Conservation (phyloP, 331 rosid genomes). For the Cydonia oblonga region DNA sequence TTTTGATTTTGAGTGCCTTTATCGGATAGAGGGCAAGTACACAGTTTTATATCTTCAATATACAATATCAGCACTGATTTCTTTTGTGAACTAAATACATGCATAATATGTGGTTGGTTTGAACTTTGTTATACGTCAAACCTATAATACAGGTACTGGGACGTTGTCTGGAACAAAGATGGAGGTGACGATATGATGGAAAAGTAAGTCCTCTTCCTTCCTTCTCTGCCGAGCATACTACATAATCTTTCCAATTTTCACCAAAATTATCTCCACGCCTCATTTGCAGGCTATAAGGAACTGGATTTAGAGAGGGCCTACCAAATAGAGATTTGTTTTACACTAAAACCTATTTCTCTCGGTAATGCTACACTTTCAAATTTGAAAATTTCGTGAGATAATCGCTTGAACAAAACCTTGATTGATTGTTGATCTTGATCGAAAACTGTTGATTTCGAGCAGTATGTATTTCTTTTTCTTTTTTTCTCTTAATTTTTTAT, state of each 20-base stretch:
- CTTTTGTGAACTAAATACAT: too few species aligned
- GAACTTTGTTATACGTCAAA: not conserved
- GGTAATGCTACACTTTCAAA: not conserved
- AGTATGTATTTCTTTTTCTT: too few species aligned
- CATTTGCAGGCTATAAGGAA: conserved; percentile 38
- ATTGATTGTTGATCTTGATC: too few species aligned
- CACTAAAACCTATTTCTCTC: conserved; percentile 33
- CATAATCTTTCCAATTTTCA: not conserved
- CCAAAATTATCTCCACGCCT: not conserved
- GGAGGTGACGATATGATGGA: not conserved
- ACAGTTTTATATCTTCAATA: not conserved
- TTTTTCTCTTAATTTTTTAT: too few species aligned
- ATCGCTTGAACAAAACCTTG: too few species aligned
- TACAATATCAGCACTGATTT: not conserved
- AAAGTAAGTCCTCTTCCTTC: conserved; percentile 22
- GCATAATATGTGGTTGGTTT: not conserved
- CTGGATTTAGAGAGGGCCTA: conserved; percentile 17
- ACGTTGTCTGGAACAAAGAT: conserved; percentile 53
- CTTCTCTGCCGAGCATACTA: not conserved
- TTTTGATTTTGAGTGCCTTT: too few species aligned
- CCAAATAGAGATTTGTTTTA: conserved; percentile 63
- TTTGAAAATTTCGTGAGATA: too few species aligned
- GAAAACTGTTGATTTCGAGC: too few species aligned
- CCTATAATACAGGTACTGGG: conserved; percentile 44
- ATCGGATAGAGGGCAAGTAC: conserved; percentile 54